Base-by-base conservation (phyloP, 257 asterid species). In the Salvia hispanica region DNA sequence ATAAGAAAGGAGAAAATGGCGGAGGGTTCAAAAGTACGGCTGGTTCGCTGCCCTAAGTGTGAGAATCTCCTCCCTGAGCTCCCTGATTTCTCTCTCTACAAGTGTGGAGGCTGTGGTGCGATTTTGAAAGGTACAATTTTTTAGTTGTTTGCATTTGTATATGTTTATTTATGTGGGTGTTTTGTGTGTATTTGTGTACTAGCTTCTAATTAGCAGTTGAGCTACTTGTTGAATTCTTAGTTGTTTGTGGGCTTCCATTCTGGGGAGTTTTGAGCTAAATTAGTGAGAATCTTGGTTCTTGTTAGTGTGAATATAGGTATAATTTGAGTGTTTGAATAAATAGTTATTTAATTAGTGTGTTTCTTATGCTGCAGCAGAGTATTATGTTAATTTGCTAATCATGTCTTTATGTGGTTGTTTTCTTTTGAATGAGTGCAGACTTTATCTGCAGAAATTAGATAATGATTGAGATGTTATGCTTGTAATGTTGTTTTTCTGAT, bases 41-140 rank as follows among this genome's bases (percentile, higher is more conserved):
- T 89, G 73, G 96, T 92, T 60, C 97, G 96, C 63, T 92, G 98
- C 82, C 98, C 98, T 46, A 88, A 92, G 77, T 92, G 97, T 72
- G 98, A 82, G 61, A 89, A 89, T 83, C 89, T 89, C 68, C 96
- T 92, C 0, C 84, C 86, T 2, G 95, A 89, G 82, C 88, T 81
- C 25, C 91, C 94, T 48, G 92, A 83, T 55, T 79, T 83, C 78
- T 82, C 98, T 76, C 85, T 92, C 66, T 92, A 89, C 79, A 86
- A 83, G 79, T 92, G 98, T 77, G 98, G 96, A 60, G 98, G 95
- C 71, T 89, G 98, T 65, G 93, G 86, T 64, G 83, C 97, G 59
- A 95, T 88, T 84, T 95, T 92, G 31, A 75, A 74, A 84, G 97
- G 98, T 92, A 80, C 77, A 9, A 52, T 67, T 71, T 45, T 25